Base-by-base conservation (phyloP, 2,329 filamentous ascomycete species). In the Fusarium continuum region DNA sequence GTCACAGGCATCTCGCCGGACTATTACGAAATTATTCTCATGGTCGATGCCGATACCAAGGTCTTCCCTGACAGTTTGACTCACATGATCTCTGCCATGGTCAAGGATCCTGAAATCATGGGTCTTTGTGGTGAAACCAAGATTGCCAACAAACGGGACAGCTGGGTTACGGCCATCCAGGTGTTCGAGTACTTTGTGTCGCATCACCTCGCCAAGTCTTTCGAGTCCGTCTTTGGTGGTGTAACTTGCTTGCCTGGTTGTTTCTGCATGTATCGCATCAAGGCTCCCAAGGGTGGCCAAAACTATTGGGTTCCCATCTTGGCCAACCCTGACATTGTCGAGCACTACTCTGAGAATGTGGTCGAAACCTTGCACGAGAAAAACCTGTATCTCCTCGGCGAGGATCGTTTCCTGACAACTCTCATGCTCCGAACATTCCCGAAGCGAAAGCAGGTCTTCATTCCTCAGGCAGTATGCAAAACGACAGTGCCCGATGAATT, bases 231-330 rank as follows among this genome's bases (percentile, higher is more conserved):
- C 67, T 99, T 99, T 78, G 95, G 95, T 79, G 95, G 95, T 90
- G 95, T 99, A 60, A 99, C 95, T 65, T 99, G 95, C 84, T 83
- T 99, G 69, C 95, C 95, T 14, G 95, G 95, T 65, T 99, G 95
- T 83, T 99, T 99, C 88, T 97, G 93, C 84, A 99, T 99, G 96
- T 99, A 99, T 82, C 91, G 95, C 73, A 98, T 99, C 86, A 99
- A 99, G 80, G 91, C 95, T 25, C 96, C 95, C 59, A 99, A 99
- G 81, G 95, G 95, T 66, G 94, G 91, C 22, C 93, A 98, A 76
- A 98, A 99, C 82, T 99, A 98, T 80, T 99, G 95, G 95, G 95
- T 99, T 20, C 95, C 95, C 8, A 98, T 99, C 72, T 85, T 99
- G 65, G 95, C 95, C 69, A 99, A 99, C 76, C 96, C 96, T 4